phyloP scores from a whole-genome alignment of 306 rosid genomes.

The Prunus salicina region DNA sequence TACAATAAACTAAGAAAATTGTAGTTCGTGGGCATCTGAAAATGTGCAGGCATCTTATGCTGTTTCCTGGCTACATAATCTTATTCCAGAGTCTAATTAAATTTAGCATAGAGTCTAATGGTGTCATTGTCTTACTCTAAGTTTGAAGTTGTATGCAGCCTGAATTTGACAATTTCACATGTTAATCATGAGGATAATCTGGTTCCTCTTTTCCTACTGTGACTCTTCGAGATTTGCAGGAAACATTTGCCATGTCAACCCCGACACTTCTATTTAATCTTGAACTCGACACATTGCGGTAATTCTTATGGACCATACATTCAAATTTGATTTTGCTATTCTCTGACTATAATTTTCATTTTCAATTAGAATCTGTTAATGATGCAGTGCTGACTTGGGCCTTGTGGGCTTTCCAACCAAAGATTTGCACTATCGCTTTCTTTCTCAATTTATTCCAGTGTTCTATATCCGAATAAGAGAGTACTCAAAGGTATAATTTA shows the following conservation, averaged over 20 bases:
- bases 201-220: conserved; percentile 17
- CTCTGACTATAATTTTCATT: conserved; percentile 18
- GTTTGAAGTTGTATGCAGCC: neutral
- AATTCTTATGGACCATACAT: conserved; percentile 23
- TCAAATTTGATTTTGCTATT: conserved; percentile 17
- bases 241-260: conserved; percentile 67
- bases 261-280: conserved; percentile 88
- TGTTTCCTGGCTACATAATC: neutral
- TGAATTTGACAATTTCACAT: neutral
- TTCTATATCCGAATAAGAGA: conserved; percentile 89
- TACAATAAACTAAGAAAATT: neutral
- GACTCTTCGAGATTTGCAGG: conserved; percentile 58
- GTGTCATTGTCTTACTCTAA: neutral
- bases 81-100: neutral
- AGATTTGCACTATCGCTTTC: conserved; percentile 94
- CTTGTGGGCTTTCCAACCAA: conserved; percentile 82
- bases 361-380: conserved; percentile 33
- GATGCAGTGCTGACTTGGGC: conserved; percentile 97
- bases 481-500: conserved; percentile 70
- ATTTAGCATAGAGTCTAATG: neutral
- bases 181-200: neutral
- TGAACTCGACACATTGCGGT: conserved; percentile 95
- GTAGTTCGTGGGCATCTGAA: neutral
- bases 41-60: neutral
- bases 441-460: conserved; percentile 87